Evolutionary conservation across 2,329 filamentous ascomycete genomes (phyloP).

Genomic region (Phaeosphaeriaceae sp.): DNA sequence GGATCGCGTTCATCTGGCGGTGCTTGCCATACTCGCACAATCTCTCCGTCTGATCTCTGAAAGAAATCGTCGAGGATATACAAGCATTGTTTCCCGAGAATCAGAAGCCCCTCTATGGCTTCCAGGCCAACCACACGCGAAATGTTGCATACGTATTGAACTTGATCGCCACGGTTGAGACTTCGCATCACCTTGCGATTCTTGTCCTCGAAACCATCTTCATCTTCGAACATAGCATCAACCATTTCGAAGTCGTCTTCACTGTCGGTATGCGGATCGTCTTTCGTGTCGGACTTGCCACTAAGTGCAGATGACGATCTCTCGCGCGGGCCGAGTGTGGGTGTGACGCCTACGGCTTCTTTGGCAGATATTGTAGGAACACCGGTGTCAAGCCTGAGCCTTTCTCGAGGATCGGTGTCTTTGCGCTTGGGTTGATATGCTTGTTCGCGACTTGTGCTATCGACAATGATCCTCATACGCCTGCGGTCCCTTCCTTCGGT

Average conservation of each 20-base stretch:
- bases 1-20: slow-evolving; percentile 91
- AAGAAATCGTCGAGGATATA: slow-evolving; percentile 98
- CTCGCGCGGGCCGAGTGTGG: slow-evolving; percentile 26
- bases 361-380: slow-evolving; percentile 41
- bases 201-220: slow-evolving; percentile 93
- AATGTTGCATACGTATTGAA: slow-evolving; percentile 93
- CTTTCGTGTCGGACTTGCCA: slow-evolving; percentile 43
- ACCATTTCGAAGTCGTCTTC: slow-evolving; percentile 97
- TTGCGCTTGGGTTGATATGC: slow-evolving; percentile 87
- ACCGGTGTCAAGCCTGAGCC: slow-evolving; percentile 57
- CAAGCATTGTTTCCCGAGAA: slow-evolving; percentile 88
- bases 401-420: slow-evolving; percentile 61
- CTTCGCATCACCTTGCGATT: slow-evolving; percentile 97
- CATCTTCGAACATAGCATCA: slow-evolving; percentile 86
- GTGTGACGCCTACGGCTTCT: slow-evolving; percentile 39
- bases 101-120: slow-evolving; percentile 90
- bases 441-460: slow-evolving; percentile 70
- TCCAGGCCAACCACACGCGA: slow-evolving; percentile 94
- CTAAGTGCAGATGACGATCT: slow-evolving; percentile 30
- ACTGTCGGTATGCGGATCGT: slow-evolving; percentile 54
- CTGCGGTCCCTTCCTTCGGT: slow-evolving; percentile 96
- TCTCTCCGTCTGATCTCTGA: slow-evolving; percentile 92
- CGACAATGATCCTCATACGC: slow-evolving; percentile 85
- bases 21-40: slow-evolving; percentile 95
- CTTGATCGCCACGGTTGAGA: slow-evolving; percentile 86